Percentiles rank a stretch among this genome's conserved stretches.
phyloP scores from a whole-genome alignment of 208 protist species.

The Phytomonas sp. region DNA sequence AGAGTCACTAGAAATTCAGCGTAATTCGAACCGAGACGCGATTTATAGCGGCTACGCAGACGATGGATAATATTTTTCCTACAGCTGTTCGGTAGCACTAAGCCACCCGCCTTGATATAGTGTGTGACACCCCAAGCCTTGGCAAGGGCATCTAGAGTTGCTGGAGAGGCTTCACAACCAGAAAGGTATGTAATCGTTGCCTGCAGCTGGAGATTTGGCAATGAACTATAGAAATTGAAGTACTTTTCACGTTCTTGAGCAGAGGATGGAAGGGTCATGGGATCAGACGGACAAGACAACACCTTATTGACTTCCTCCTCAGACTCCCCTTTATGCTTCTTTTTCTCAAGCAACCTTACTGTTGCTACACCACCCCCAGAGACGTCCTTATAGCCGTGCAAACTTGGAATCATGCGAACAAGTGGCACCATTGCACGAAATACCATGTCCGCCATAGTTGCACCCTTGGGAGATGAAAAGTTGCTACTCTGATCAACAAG shows the following conservation, averaged over 20 bases:
- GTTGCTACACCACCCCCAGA: constrained; percentile 1
- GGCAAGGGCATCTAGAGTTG: constrained; percentile 47
- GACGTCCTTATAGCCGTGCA: constrained; percentile 15
- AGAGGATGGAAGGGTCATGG: constrained; percentile 11
- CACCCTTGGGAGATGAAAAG: constrained; percentile 38
- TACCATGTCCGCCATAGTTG: constrained; percentile 45
- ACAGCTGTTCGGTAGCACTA: constrained; percentile 19
- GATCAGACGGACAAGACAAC: background rate
- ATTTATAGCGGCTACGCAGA: constrained; percentile 47
- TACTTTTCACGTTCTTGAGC: constrained; percentile 29
- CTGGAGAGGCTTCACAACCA: constrained; percentile 18
- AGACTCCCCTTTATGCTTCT: constrained; percentile 10
- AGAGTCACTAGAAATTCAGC: constrained; percentile 53
- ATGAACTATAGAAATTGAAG: constrained; percentile 51
- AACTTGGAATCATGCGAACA: constrained; percentile 32
- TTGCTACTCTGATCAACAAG: constrained; percentile 41
- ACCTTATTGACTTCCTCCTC: constrained; percentile 1
- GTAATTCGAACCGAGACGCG: constrained; percentile 28
- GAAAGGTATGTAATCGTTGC: constrained; percentile 67
- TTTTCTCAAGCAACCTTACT: constrained; percentile 1
- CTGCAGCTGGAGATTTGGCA: constrained; percentile 74
- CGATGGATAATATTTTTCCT: constrained; percentile 41
- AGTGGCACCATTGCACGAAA: constrained; percentile 40
- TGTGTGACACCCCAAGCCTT: constrained; percentile 52
- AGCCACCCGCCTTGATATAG: constrained; percentile 28